Percentiles rank a stretch among this genome's conserved stretches.
These are phyloP conservation scores for Ophiostoma ulmi DNA, from an alignment of 2,329 filamentous ascomycete genomes.

Conservation along the genomic window DNA sequence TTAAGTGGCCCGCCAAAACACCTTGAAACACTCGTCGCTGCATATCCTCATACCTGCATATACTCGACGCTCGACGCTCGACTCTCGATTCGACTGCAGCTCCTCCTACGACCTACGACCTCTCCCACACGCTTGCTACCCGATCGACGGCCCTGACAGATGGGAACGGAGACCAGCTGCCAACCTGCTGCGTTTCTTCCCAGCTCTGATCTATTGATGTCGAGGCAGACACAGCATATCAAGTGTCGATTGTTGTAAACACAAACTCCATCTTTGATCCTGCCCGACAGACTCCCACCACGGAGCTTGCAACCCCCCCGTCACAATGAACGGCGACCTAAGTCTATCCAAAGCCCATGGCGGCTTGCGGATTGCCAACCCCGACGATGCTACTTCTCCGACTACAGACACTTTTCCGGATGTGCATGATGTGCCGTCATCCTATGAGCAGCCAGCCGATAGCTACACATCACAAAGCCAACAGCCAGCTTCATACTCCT, in stretches of 20 bases:
- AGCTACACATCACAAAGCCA: constrained; percentile 12
- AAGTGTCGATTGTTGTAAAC: constrained; percentile 2
- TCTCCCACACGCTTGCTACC: not conserved
- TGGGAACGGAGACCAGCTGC: constrained; percentile 12
- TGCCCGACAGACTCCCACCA: constrained; percentile 6
- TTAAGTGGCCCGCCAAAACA: constrained; percentile 10
- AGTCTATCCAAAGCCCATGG: constrained; percentile 89
- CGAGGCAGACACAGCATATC: not conserved
- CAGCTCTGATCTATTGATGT: constrained; percentile 14
- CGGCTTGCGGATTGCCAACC: constrained; percentile 93
- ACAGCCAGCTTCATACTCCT: constrained; percentile 7
- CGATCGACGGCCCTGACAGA: constrained; percentile 11
- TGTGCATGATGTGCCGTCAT: constrained; percentile 12
- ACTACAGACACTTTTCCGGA: constrained; percentile 15
- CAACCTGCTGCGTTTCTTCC: not conserved
- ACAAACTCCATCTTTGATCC: not conserved
- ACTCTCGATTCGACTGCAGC: constrained; percentile 1
- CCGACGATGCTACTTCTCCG: constrained; percentile 55
- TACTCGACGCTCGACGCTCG: not conserved
- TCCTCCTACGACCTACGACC: not conserved
- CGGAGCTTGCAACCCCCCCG: constrained; percentile 15
- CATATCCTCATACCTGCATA: not conserved
- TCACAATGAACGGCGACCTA: constrained; percentile 81
- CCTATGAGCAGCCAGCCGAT: constrained; percentile 17
- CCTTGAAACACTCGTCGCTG: constrained; percentile 1